These are phyloP conservation scores for Polytrichum formosum DNA, from an alignment of 225 moss, liverwort and hornwort genomes.

Conservation along the genomic window DNA sequence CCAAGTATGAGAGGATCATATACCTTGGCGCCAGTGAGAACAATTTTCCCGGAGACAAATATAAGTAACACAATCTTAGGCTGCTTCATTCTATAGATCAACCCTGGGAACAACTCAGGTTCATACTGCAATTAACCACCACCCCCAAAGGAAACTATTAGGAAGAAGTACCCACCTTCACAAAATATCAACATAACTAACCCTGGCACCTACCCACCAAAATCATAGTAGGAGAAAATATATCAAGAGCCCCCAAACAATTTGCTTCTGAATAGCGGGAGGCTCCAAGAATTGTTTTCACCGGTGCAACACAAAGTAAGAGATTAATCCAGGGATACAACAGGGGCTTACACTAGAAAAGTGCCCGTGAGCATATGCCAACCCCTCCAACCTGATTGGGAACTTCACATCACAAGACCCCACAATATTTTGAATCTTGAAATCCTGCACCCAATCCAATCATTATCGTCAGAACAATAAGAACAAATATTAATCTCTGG, in stretches of 20 bases:
- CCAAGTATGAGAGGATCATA: neutral
- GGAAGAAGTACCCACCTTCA: neutral
- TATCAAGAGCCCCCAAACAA: no score
- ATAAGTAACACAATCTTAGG: slow-evolving; percentile 97
- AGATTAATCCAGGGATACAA: slow-evolving; percentile 11
- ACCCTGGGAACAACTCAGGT: slow-evolving; percentile 92
- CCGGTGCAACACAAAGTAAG: neutral
- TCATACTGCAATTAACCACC: slow-evolving; percentile 75
- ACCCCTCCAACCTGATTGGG: slow-evolving; percentile 88
- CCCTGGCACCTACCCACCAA: no score
- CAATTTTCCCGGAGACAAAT: slow-evolving; percentile 96
- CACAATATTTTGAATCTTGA: slow-evolving; percentile 98
- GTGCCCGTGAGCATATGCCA: slow-evolving; percentile 96
- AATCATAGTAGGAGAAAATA: no score
- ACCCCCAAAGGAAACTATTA: neutral
- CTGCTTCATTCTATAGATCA: slow-evolving; percentile 99
- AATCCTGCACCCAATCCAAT: slow-evolving; percentile 53
- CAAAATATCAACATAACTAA: neutral
- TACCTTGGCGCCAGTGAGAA: slow-evolving; percentile 96
- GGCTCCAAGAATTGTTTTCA: no score
- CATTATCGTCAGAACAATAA: no score
- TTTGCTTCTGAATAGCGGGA: neutral
- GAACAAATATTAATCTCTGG: no score
- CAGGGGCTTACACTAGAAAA: slow-evolving; percentile 70
- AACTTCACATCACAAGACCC: slow-evolving; percentile 99